These are phyloP conservation scores for Suhomyces vadensis DNA, from an alignment of 805 yeast species.

Conservation along the genomic window DNA sequence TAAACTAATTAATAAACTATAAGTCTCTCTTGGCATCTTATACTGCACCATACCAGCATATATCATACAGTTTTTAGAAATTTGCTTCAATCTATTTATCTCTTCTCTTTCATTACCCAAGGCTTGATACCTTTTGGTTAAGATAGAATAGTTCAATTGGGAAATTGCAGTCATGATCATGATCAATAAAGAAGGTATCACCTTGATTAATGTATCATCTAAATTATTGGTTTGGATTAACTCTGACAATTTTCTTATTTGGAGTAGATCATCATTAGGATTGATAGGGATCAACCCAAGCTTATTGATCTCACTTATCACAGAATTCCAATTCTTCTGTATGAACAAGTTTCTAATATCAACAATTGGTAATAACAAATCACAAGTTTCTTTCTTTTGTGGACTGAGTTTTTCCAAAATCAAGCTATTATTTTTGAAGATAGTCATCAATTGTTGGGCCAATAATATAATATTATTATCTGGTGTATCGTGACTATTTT, in stretches of 20 bases:
- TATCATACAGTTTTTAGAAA: slow-evolving; percentile 86
- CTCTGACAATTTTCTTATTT: slow-evolving; percentile 68
- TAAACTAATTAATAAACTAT: slow-evolving; percentile 64
- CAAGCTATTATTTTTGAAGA: slow-evolving; percentile 55
- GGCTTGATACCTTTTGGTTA: slow-evolving; percentile 45
- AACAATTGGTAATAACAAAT: slow-evolving; percentile 63
- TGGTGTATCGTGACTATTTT: slow-evolving; percentile 36
- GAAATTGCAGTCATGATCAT: slow-evolving; percentile 80
- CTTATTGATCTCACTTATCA: slow-evolving; percentile 55
- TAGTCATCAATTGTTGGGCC: slow-evolving; percentile 45
- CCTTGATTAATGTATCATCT: slow-evolving; percentile 73
- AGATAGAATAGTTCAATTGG: slow-evolving; percentile 50
- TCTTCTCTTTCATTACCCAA: slow-evolving; percentile 52
- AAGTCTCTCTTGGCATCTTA: slow-evolving; percentile 85
- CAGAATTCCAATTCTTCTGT: slow-evolving; percentile 57
- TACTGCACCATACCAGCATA: slow-evolving; percentile 95
- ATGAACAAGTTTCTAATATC: slow-evolving; percentile 62
- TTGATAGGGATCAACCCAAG: slow-evolving; percentile 67
- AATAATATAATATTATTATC: slow-evolving; percentile 51
- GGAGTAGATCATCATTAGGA: slow-evolving; percentile 49
- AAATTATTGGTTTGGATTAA: slow-evolving; percentile 53
- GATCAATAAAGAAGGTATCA: slow-evolving; percentile 75
- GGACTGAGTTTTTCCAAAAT: slow-evolving; percentile 57
- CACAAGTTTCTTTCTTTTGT: slow-evolving; percentile 63
- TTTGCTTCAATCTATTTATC: slow-evolving; percentile 49